phyloP scores from a whole-genome alignment of 179 eudicot genomes.

The Sideroxylon spinosum region DNA sequence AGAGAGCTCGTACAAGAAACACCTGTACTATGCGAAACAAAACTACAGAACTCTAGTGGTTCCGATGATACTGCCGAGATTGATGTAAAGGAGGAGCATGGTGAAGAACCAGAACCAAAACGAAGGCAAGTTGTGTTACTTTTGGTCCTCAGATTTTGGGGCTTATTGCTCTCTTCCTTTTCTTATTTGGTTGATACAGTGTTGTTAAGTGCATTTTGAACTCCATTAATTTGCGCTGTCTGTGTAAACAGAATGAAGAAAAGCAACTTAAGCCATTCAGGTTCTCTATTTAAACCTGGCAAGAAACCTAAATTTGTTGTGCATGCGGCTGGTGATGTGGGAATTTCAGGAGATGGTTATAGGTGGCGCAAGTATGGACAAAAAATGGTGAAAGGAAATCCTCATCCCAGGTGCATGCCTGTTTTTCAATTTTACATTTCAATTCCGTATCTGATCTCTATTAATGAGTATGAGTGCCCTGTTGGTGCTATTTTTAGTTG shows the following conservation, averaged over 20 bases:
- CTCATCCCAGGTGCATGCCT: slow-evolving; percentile 62
- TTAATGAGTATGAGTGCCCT: background rate
- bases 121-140: slow-evolving; percentile 41
- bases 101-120: slow-evolving; percentile 52
- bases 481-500: background rate
- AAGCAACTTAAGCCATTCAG: slow-evolving; percentile 33
- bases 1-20: slow-evolving; percentile 28
- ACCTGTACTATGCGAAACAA: slow-evolving; percentile 19
- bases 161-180: slow-evolving; percentile 4
- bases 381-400: slow-evolving; percentile 82
- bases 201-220: background rate
- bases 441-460: background rate
- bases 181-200: background rate
- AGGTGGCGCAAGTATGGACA: slow-evolving; percentile 98
- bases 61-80: slow-evolving; percentile 31
- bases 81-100: slow-evolving; percentile 43
- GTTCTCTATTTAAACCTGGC: slow-evolving; percentile 38
- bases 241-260: slow-evolving; percentile 53
- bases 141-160: slow-evolving; percentile 9
- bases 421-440: slow-evolving; percentile 10
- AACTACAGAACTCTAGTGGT: slow-evolving; percentile 25
- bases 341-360: slow-evolving; percentile 71
- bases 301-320: slow-evolving; percentile 77
- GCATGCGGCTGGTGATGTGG: slow-evolving; percentile 65
- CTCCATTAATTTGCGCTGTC: slow-evolving; percentile 2